Percentiles rank a stretch among this genome's conserved stretches.
phyloP scores from a whole-genome alignment of 2,329 filamentous ascomycete genomes.

The Diaporthe ampelina region DNA sequence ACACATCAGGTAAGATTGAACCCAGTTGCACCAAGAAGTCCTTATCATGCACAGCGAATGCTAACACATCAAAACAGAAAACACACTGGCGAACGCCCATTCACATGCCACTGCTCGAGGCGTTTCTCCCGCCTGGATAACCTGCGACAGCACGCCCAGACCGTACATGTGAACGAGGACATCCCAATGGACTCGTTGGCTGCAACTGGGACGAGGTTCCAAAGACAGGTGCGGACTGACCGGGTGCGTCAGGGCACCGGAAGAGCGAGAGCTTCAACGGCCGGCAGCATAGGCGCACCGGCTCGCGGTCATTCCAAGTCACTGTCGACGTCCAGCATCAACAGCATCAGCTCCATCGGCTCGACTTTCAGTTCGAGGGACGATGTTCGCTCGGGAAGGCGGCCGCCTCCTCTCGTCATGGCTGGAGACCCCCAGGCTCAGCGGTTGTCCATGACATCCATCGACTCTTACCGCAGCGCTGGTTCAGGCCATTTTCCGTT shows the following conservation, averaged over 20 bases:
- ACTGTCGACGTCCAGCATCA: constrained; percentile 88
- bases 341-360: constrained; percentile 75
- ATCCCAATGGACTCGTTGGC: constrained; percentile 95
- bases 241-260: constrained; percentile 80
- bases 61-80: constrained; percentile 70
- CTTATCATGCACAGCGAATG: not conserved
- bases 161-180: constrained; percentile 96
- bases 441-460: constrained; percentile 73
- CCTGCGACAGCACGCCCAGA: constrained; percentile 95
- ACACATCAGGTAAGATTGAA: constrained; percentile 81
- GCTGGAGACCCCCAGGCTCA: constrained; percentile 77
- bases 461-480: constrained; percentile 78
- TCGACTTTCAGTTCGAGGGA: constrained; percentile 78
- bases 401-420: constrained; percentile 88
- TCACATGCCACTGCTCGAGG: constrained; percentile 94
- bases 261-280: constrained; percentile 82
- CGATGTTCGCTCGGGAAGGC: constrained; percentile 71
- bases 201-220: constrained; percentile 91
- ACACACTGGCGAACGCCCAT: constrained; percentile 96
- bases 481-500: constrained; percentile 77
- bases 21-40: not conserved
- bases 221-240: constrained; percentile 91
- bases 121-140: constrained; percentile 96
- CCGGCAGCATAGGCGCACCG: constrained; percentile 78
- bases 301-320: constrained; percentile 87